Percentiles rank a stretch among this genome's conserved stretches.
These are phyloP conservation scores for Hypoxylon sp. DNA, from an alignment of 2,329 filamentous ascomycete genomes.

Conservation along the genomic window DNA sequence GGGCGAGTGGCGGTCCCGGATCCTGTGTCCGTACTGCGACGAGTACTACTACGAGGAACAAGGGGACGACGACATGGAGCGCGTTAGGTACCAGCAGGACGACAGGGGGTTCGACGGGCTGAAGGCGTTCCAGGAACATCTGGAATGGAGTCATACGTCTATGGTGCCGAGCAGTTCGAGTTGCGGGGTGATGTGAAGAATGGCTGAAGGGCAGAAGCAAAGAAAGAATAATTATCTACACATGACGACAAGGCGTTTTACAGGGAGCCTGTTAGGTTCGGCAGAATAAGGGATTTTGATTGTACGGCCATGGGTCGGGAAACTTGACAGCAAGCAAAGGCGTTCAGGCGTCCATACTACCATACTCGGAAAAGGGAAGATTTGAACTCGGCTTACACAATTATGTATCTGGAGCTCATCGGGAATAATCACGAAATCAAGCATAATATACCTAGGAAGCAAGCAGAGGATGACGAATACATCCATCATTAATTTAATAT, in stretches of 20 bases:
- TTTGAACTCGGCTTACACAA: not conserved
- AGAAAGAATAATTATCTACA: not conserved
- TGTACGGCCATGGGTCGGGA: constrained; percentile 11
- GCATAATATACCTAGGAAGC: not conserved
- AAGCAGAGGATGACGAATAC: constrained; percentile 10
- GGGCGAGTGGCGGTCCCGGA: constrained; percentile 64
- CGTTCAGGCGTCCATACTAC: constrained; percentile 27
- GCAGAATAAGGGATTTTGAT: not conserved
- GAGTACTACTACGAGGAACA: constrained; percentile 62
- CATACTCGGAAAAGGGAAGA: not conserved
- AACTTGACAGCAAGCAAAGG: constrained; percentile 28
- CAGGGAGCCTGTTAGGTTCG: constrained; percentile 4
- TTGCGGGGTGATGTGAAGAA: constrained; percentile 63
- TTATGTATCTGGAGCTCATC: not conserved
- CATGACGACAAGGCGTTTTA: constrained; percentile 20
- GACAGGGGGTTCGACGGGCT: constrained; percentile 63
- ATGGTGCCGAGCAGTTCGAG: constrained; percentile 54
- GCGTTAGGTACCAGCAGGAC: constrained; percentile 60
- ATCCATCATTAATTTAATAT: constrained; percentile 18
- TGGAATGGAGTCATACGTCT: constrained; percentile 66
- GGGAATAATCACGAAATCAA: not conserved
- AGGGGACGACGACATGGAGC: constrained; percentile 64
- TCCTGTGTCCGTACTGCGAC: constrained; percentile 69
- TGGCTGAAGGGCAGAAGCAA: not conserved
- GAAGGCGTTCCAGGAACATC: constrained; percentile 63